Base-by-base conservation (phyloP, 108 stramenopile genomes). In the Stephanodiscus minutulus region DNA sequence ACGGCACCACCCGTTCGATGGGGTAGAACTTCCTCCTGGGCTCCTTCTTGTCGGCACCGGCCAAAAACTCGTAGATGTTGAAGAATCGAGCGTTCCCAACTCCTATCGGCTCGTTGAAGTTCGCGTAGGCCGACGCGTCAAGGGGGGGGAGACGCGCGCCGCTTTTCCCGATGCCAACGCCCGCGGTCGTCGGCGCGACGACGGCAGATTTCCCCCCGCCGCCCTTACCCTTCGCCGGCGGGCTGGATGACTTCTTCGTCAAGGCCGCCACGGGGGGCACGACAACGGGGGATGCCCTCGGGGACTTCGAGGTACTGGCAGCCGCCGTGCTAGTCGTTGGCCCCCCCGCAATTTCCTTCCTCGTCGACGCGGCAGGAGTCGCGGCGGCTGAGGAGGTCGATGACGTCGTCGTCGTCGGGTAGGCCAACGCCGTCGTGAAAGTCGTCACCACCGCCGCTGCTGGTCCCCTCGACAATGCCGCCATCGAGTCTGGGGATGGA, bases 1-100 rank as follows among this genome's bases (percentile, higher is more conserved):
- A 95, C 3, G 91, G 94, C 61, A 84, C 88, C 52, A 89, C 88
- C 3, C 94, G 86, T 67, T 91, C 91, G 43, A 95, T 91, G 1
- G 94, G 94, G 49, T 85, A 85, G 66, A 95, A 92, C 61, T 86
- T 92, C 25, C 91, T 86, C 10, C 73, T 77, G 10, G 94, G 94
- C 66, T 89, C 83, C 28, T 74, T 72, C 22, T 87, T 84, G 41
- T 82, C 88, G 2, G 92, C 85, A 33, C 91, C 94, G 2, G 91
- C 76, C 41, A 95, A 66, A 66, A 79, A 92, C 35, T 91, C 94
- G 66, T 87, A 95, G 10, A 90, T 88, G 68, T 95, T 92, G 62
- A 95, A 95, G 61, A 73, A 68, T 0, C 55, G 29, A 0, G 29
- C 27, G 17, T 56, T 29, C 13, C 55, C 55, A 8, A 56, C 64